Conservation (phyloP, 805 yeast genomes). For the Hanseniaspora mollemarum region DNA sequence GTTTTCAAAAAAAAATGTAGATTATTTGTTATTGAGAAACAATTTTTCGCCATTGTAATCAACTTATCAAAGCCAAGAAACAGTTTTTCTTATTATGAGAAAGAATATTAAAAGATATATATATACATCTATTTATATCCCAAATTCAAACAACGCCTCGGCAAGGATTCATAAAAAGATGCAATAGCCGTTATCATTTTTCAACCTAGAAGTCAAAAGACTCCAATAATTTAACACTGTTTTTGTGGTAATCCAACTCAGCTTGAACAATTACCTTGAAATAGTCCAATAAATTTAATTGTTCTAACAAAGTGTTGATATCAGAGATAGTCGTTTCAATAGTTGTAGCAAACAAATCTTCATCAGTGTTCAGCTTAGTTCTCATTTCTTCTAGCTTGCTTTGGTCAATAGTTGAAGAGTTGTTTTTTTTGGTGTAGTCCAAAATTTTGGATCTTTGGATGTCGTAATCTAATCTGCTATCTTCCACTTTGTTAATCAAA, state of each 20-base stretch:
- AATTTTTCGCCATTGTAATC: too few relatives aligned
- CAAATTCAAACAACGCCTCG: neutral
- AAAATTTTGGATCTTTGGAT: constrained; percentile 49
- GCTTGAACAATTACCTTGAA: constrained; percentile 61
- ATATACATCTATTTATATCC: too few relatives aligned
- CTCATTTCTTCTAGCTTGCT: constrained; percentile 63
- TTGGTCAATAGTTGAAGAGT: constrained; percentile 27
- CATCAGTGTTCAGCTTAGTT: constrained; percentile 69
- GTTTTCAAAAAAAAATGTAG: too few relatives aligned
- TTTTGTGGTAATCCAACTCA: constrained; percentile 69
- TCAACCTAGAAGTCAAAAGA: constrained; percentile 13
- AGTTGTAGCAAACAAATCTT: constrained; percentile 80
- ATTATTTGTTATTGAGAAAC: too few relatives aligned
- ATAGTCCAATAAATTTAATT: constrained; percentile 56
- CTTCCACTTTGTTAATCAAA: constrained; percentile 63
- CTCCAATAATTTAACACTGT: constrained; percentile 15
- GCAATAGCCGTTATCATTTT: too few relatives aligned
- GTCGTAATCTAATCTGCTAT: constrained; percentile 68
- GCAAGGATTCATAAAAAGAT: too few relatives aligned
- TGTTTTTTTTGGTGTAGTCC: constrained; percentile 34
- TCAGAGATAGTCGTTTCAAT: constrained; percentile 77
- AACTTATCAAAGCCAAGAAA: too few relatives aligned
- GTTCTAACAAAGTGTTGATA: constrained; percentile 68
- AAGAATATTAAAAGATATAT: too few relatives aligned
- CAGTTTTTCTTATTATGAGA: too few relatives aligned